Percentiles rank a stretch among this genome's conserved stretches.
Evolutionary conservation across 176 grass and related monocot genomes (phyloP).

Genomic region (Pontederia paniculata): DNA sequence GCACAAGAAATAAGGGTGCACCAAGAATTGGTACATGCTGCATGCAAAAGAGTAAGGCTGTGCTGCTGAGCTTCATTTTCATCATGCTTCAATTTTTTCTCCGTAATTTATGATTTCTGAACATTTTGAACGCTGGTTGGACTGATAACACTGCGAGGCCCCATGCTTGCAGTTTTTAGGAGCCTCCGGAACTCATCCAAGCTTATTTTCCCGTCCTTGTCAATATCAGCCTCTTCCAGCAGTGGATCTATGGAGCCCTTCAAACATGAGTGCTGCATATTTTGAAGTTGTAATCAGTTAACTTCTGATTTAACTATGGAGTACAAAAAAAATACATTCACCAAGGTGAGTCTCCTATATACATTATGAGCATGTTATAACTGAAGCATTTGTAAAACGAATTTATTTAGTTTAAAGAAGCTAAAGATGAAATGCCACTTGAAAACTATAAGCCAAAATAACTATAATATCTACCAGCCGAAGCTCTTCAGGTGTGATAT

Average conservation of each 20-base stretch:
- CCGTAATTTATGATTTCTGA: neutral
- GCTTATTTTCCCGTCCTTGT: constrained; percentile 93
- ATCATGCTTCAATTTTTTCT: neutral
- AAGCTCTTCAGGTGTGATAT: constrained; percentile 88
- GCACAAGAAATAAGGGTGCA: no score
- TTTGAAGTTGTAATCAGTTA: constrained; percentile 2
- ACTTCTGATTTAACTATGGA: neutral
- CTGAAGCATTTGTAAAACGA: neutral
- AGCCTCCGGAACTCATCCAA: constrained; percentile 87
- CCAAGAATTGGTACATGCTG: no score
- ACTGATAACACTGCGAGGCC: constrained; percentile 41
- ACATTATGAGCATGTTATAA: neutral
- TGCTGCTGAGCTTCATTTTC: neutral
- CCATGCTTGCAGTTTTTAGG: constrained; percentile 87
- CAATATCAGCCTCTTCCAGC: constrained; percentile 80
- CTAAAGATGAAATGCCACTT: neutral
- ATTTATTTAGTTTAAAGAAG: neutral
- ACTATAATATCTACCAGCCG: constrained; percentile 43
- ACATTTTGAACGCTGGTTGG: neutral
- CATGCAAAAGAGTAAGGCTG: no score
- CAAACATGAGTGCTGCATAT: constrained; percentile 61
- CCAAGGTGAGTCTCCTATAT: neutral
- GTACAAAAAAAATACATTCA: neutral
- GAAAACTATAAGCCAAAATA: neutral
- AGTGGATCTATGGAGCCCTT: constrained; percentile 81